Percentiles rank a stretch among this genome's conserved stretches.
These are phyloP conservation scores for Vigna mungo DNA, from an alignment of 306 rosid species.

Conservation along the genomic window DNA sequence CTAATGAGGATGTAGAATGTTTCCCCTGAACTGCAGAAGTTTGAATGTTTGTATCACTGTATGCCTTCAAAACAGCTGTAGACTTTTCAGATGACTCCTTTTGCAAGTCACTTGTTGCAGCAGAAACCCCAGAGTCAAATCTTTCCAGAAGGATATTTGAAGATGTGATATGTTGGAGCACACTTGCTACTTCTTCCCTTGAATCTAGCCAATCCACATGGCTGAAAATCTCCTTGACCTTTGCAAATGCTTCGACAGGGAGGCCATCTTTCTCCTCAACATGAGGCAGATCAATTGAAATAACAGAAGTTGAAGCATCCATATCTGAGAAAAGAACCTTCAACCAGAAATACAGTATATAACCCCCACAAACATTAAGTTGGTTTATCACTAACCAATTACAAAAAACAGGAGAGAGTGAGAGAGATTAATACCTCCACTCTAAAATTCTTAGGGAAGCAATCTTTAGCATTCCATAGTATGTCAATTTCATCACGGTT, in stretches of 20 bases:
- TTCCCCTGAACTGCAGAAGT: constrained; percentile 21
- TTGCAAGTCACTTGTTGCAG: constrained; percentile 49
- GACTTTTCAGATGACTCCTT: constrained; percentile 54
- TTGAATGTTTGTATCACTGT: constrained; percentile 9
- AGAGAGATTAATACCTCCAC: constrained; percentile 77
- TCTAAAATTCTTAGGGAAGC: constrained; percentile 85
- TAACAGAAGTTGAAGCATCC: constrained; percentile 73
- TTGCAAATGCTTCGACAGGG: constrained; percentile 92
- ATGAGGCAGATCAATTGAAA: constrained; percentile 72
- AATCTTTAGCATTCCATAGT: constrained; percentile 81
- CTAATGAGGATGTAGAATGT: constrained; percentile 27
- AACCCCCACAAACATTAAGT: constrained; percentile 42
- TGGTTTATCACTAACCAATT: constrained; percentile 11
- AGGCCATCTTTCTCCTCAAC: constrained; percentile 90
- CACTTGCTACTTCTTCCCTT: constrained; percentile 65
- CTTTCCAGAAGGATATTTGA: constrained; percentile 63
- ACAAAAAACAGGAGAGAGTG: constrained; percentile 22
- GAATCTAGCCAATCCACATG: constrained; percentile 85
- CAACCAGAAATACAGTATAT: constrained; percentile 53
- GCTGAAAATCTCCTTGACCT: constrained; percentile 91
- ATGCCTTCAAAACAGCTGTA: constrained; percentile 31
- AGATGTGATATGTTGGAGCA: constrained; percentile 68
- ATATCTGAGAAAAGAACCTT: constrained; percentile 95
- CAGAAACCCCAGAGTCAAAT: constrained; percentile 52
- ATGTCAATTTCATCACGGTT: constrained; percentile 91